A percentile compares a stretch with the other conserved stretches of the same genome.
phyloP scores from a whole-genome alignment of 2,329 filamentous ascomycete species.

The Alternaria burnsii region DNA sequence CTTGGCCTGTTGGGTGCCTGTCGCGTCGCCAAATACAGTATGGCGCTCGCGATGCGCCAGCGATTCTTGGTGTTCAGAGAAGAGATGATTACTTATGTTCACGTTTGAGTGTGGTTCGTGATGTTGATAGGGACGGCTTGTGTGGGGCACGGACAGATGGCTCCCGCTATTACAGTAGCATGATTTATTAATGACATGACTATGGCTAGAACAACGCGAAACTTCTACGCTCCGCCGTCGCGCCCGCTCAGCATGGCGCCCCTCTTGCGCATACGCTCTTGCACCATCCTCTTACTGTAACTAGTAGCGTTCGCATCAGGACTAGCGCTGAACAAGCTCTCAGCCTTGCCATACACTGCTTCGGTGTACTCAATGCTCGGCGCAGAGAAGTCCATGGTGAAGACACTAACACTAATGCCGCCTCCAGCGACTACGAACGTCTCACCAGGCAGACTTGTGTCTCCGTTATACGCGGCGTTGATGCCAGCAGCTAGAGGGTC shows the following conservation, averaged over 20 bases:
- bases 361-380: conserved; percentile 47
- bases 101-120: conserved; percentile 4
- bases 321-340: conserved; percentile 17
- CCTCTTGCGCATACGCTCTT: conserved; percentile 29
- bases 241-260: conserved; percentile 17
- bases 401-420: conserved; percentile 56
- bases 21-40: conserved; percentile 13
- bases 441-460: conserved; percentile 62
- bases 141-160: not conserved
- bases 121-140: not conserved
- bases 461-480: conserved; percentile 62
- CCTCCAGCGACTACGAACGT: conserved; percentile 57
- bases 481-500: conserved; percentile 57
- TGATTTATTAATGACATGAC: conserved; percentile 12
- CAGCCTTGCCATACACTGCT: conserved; percentile 28
- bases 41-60: conserved; percentile 3
- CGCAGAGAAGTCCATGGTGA: conserved; percentile 62
- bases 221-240: conserved; percentile 7
- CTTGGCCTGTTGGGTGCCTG: conserved; percentile 24
- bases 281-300: conserved; percentile 32
- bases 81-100: not conserved
- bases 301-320: conserved; percentile 9
- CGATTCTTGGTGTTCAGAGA: not conserved
- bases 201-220: not conserved
- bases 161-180: not conserved